Percentiles rank a stretch among this genome's conserved stretches.
Conservation (phyloP, 2,329 filamentous ascomycete genomes). For the Nigrospora sphaerica region DNA sequence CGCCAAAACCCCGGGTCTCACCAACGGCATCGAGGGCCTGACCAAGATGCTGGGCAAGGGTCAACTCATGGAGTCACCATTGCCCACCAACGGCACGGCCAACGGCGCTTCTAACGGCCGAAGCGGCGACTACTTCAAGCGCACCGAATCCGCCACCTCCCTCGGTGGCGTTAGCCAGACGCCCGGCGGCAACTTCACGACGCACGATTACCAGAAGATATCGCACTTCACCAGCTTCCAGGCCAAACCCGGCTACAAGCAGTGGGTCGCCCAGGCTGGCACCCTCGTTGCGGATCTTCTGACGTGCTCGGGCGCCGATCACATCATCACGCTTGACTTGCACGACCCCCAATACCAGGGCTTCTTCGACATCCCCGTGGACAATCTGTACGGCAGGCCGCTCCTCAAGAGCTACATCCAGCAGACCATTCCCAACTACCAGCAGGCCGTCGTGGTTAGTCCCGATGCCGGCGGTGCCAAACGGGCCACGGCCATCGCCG, state of each 20-base stretch:
- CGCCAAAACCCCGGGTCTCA: conserved; percentile 56
- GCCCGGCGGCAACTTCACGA: conserved; percentile 45
- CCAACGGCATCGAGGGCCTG: conserved; percentile 29
- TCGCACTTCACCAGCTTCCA: conserved; percentile 53
- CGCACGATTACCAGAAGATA: conserved; percentile 58
- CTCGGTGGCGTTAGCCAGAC: conserved; percentile 21
- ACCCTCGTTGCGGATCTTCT: conserved; percentile 91
- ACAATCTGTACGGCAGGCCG: conserved; percentile 88
- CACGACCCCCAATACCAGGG: conserved; percentile 96
- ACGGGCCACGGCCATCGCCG: conserved; percentile 89
- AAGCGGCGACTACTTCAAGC: conserved; percentile 6
- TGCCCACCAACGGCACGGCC: conserved; percentile 8
- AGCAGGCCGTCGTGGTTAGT: conserved; percentile 85
- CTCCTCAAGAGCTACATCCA: conserved; percentile 66
- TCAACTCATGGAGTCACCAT: background rate
- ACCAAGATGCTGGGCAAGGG: conserved; percentile 3
- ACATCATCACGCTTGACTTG: conserved; percentile 96
- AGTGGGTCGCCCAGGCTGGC: conserved; percentile 97
- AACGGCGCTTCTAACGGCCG: conserved; percentile 7
- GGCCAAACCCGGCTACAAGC: conserved; percentile 92
- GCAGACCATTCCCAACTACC: conserved; percentile 76
- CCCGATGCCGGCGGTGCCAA: conserved; percentile 96
- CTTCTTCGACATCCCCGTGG: conserved; percentile 97
- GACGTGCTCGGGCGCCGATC: conserved; percentile 91
- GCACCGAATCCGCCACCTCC: background rate